phyloP scores from a whole-genome alignment of 1,284 basidiomycete species.

The Sutorius eximius region DNA sequence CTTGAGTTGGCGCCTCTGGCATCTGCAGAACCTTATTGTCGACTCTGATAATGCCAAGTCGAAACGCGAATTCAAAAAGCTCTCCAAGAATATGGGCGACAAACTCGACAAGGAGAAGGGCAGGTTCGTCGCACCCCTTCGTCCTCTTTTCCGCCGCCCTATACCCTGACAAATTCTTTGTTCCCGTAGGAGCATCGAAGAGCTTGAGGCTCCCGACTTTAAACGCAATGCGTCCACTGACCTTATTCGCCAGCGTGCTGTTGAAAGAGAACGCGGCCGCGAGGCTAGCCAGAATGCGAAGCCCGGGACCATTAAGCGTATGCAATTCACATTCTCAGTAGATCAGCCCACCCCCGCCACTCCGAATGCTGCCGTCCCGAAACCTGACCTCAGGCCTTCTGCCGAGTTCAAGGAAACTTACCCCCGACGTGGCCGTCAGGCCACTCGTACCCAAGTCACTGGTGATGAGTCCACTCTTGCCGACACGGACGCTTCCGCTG shows the following conservation, averaged over 20 bases:
- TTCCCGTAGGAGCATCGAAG: constrained; percentile 65
- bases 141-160: constrained; percentile 26
- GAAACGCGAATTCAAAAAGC: constrained; percentile 83
- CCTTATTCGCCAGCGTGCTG: constrained; percentile 73
- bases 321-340: constrained; percentile 83
- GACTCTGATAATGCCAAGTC: constrained; percentile 82
- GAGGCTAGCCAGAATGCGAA: constrained; percentile 62
- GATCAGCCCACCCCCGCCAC: constrained; percentile 60
- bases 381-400: constrained; percentile 68
- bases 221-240: constrained; percentile 71
- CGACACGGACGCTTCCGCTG: constrained; percentile 34
- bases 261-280: constrained; percentile 74
- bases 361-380: constrained; percentile 47
- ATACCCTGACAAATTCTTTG: constrained; percentile 30
- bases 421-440: constrained; percentile 40
- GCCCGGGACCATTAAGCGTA: constrained; percentile 73
- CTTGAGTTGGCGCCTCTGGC: constrained; percentile 84
- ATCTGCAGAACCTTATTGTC: constrained; percentile 83
- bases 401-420: constrained; percentile 59
- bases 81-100: constrained; percentile 81
- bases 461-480: constrained; percentile 29
- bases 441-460: constrained; percentile 35
- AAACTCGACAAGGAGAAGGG: constrained; percentile 87
- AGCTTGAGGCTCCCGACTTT: constrained; percentile 77
- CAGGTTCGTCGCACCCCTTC: constrained; percentile 48